Evolutionary conservation across 768 basidiomycete genomes (phyloP).

Genomic region (Dioszegia hungarica): DNA sequence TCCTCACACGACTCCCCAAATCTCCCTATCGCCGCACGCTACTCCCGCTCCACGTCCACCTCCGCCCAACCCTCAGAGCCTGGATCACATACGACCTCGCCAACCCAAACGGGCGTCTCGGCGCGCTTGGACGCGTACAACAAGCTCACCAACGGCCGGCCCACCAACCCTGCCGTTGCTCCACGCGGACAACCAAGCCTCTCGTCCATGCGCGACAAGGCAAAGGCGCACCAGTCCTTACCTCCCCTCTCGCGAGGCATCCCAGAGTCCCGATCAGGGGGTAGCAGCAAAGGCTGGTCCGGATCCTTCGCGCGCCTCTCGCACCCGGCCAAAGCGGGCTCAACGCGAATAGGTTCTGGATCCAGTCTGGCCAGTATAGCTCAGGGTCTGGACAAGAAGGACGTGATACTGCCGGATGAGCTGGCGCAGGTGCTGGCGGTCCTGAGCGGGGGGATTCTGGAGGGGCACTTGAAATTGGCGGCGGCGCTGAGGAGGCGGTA

Average conservation of each 20-base stretch:
- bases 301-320: conserved; percentile 1
- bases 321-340: not conserved
- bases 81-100: not conserved
- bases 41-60: conserved; percentile 45
- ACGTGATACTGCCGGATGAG: conserved; percentile 66
- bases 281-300: not conserved
- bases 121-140: conserved; percentile 38
- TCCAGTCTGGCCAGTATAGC: not conserved
- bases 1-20: conserved; percentile 63
- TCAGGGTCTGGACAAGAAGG: not conserved
- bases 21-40: conserved; percentile 84
- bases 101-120: not conserved
- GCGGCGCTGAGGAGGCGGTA: conserved; percentile 83
- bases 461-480: conserved; percentile 80
- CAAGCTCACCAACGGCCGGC: conserved; percentile 37
- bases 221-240: conserved; percentile 39
- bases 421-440: conserved; percentile 79
- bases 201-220: conserved; percentile 15
- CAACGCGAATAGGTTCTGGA: not conserved
- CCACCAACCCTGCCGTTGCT: conserved; percentile 18
- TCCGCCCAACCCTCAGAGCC: not conserved
- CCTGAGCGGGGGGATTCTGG: conserved; percentile 76
- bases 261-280: not conserved
- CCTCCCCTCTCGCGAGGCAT: conserved; percentile 24
- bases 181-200: conserved; percentile 7